Evolutionary conservation across 371 early-diverging fungal genomes (phyloP), one percentile per base, ranked within the genome.

Genomic region (Mucor lusitanicus): DNA sequence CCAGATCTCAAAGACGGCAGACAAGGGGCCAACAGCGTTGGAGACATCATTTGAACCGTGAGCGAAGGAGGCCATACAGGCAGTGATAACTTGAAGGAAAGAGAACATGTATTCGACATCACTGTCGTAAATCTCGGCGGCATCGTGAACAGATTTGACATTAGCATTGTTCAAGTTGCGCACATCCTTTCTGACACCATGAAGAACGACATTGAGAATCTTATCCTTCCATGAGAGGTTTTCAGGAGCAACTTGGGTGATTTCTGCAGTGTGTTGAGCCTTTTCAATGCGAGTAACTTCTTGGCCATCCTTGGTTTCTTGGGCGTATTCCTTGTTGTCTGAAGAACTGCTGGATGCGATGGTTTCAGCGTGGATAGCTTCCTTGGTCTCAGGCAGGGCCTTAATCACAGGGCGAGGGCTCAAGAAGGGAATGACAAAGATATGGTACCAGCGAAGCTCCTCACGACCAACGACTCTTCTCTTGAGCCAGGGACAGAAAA

Each of bases 31-130:
- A 61, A 94, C 87, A 48, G 94, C 95, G 64, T 95, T 95, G 59
- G 95, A 87, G 17, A 95, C 93, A 74, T 95, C 95, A 74, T 95
- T 95, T 40, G 93, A 90, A 30, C 95, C 95, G 80, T 95, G 95
- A 42, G 93, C 88, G 77, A 95, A 94, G 37, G 94, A 95, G 25
- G 93, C 88, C 58, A 93, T 87, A 65, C 89, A 83, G 21, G 95
- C 91, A 7, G 95, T 93, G 48, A 92, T 73, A 66, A 95, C 86
- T 79, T 95, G 95, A 39, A 95, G 83, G 74, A 91, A 90, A 9
- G 91, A 90, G 85, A 91, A 95, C 71, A 95, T 85, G 61, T 87
- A 84, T 75, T 95, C 96, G 25, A 92, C 92, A 64, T 92, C 84
- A 67, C 80, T 79, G 64, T 95, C 94, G 66, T 89, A 94, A 53